Conservation (phyloP, 805 yeast genomes). For the Sugiyamaella chiloensis region DNA sequence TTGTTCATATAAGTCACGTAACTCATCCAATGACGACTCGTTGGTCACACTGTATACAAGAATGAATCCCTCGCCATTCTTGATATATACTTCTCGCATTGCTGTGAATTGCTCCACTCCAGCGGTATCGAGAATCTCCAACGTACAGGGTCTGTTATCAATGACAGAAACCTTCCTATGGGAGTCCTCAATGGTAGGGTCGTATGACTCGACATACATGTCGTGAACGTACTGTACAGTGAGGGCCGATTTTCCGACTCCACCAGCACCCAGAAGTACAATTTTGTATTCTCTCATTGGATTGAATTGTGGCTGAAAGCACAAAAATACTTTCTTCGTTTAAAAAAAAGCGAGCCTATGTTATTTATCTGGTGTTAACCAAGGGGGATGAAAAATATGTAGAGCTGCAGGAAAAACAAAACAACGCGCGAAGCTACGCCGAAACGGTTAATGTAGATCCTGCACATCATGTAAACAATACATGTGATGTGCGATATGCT, state of each 20-base stretch:
- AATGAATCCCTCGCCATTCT: slow-evolving; percentile 86
- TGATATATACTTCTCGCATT: slow-evolving; percentile 70
- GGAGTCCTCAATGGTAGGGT: slow-evolving; percentile 96
- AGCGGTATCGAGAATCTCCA: slow-evolving; percentile 89
- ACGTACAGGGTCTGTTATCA: slow-evolving; percentile 80
- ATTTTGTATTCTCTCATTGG: slow-evolving; percentile 66
- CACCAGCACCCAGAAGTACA: slow-evolving; percentile 94
- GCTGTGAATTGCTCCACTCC: slow-evolving; percentile 96
- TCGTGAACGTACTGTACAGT: slow-evolving; percentile 93
- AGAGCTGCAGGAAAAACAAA: slow-evolving; percentile 4
- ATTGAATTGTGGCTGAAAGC: background rate
- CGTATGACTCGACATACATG: slow-evolving; percentile 84
- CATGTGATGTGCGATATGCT: too few relatives aligned
- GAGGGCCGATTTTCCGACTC: slow-evolving; percentile 92
- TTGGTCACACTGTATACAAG: slow-evolving; percentile 84
- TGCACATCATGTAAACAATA: slow-evolving; percentile 3
- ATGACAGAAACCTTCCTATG: slow-evolving; percentile 85
- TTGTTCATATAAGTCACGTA: slow-evolving; percentile 76
- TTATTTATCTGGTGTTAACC: background rate
- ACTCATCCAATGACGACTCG: slow-evolving; percentile 69
- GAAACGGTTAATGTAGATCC: background rate
- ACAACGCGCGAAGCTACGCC: background rate
- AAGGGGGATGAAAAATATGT: slow-evolving; percentile 2
- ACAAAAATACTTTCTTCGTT: too few relatives aligned
- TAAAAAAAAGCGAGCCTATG: too few relatives aligned